phyloP scores from a whole-genome alignment of 2,329 filamentous ascomycete species.

The Colletotrichum simmondsii region DNA sequence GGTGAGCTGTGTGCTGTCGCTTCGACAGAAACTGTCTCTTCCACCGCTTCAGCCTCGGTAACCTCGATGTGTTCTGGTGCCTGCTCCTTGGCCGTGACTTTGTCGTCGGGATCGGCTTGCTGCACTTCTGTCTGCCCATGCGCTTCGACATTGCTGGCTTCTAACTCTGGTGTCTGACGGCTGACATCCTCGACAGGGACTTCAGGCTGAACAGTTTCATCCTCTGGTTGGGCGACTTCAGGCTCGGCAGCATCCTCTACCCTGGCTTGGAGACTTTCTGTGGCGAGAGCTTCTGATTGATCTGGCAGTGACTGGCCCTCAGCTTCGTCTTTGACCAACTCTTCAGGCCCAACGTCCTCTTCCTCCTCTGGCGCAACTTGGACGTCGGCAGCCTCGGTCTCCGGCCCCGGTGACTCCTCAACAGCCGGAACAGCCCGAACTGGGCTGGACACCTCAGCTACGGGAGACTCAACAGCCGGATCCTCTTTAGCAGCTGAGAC shows the following conservation, averaged over 20 bases:
- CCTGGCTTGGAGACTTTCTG: not conserved
- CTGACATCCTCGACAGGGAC: not conserved
- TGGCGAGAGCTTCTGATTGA: not conserved
- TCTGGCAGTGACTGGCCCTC: not conserved
- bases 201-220: not conserved
- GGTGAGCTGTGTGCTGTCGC: not conserved
- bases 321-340: not conserved
- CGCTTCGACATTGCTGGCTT: not conserved
- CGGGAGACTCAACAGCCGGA: not conserved
- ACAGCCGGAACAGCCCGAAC: not conserved
- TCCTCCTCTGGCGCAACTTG: not conserved
- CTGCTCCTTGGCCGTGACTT: not conserved
- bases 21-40: not conserved
- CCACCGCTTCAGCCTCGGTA: not conserved
- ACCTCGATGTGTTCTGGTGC: not conserved
- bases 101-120: not conserved
- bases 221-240: not conserved
- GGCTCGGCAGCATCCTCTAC: not conserved
- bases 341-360: not conserved
- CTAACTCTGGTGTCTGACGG: not conserved
- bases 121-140: not conserved
- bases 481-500: too few relatives aligned
- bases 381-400: not conserved
- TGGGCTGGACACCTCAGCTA: not conserved
- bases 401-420: not conserved